Evolutionary conservation across 75 land plant genomes (phyloP).

Genomic region (Pinus albicaulis): DNA sequence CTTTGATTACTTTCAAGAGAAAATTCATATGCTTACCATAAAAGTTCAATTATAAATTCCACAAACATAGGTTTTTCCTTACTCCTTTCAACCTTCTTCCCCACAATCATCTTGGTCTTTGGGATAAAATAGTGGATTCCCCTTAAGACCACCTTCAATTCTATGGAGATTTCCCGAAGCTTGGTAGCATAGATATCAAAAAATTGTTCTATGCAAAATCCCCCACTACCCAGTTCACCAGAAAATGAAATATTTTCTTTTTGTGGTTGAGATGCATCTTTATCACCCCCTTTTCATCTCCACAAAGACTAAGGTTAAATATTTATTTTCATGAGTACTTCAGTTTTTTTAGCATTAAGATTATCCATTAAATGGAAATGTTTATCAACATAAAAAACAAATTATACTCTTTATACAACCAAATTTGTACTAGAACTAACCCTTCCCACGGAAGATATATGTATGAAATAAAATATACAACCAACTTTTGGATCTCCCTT

Average conservation of each 20-base stretch:
- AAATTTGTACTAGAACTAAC: constrained; percentile 97
- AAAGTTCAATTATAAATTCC: constrained; percentile 81
- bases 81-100: constrained; percentile 13
- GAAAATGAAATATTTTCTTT: too few relatives aligned
- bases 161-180: too few relatives aligned
- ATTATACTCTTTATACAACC: constrained; percentile 88
- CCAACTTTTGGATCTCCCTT: constrained; percentile 85
- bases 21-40: constrained; percentile 82
- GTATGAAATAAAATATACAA: constrained; percentile 82
- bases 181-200: too few relatives aligned
- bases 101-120: too few relatives aligned
- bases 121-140: too few relatives aligned
- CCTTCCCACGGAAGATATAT: constrained; percentile 92
- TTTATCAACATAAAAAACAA: constrained; percentile 72
- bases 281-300: too few relatives aligned
- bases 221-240: too few relatives aligned
- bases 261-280: too few relatives aligned
- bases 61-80: constrained; percentile 89
- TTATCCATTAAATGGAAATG: constrained; percentile 85
- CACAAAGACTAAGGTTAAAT: too few relatives aligned
- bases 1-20: constrained; percentile 55
- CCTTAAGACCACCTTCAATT: too few relatives aligned
- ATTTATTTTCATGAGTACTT: constrained; percentile 43
- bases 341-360: constrained; percentile 72
- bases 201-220: too few relatives aligned